These are phyloP conservation scores for Paratinospora sagittata DNA, from an alignment of 164 flowering plant species.

Conservation along the genomic window DNA sequence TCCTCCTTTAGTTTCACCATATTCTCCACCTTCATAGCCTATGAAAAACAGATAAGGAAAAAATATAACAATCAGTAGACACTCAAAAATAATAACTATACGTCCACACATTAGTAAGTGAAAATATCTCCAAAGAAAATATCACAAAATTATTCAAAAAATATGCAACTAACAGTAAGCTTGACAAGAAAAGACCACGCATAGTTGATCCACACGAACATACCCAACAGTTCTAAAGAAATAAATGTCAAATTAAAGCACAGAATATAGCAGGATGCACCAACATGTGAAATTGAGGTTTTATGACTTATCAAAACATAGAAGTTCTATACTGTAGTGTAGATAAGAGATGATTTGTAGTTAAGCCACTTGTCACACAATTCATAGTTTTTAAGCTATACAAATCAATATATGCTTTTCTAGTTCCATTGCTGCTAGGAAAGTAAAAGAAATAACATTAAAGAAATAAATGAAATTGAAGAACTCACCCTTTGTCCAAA, in stretches of 20 bases:
- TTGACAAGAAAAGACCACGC: background rate
- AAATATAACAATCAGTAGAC: background rate
- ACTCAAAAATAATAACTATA: background rate
- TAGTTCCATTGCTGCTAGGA: background rate
- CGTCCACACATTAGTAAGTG: background rate
- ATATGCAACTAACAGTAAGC: background rate
- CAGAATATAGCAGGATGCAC: background rate
- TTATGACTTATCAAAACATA: too few relatives aligned
- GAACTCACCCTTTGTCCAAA: conserved; percentile 87
- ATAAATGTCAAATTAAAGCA: background rate
- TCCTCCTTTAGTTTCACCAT: conserved; percentile 96
- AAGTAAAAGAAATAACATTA: background rate
- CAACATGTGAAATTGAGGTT: too few relatives aligned
- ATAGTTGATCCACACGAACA: background rate
- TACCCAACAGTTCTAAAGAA: background rate
- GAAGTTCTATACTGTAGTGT: too few relatives aligned
- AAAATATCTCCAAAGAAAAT: background rate
- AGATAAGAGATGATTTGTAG: background rate
- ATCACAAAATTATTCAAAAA: background rate
- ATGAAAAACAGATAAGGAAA: background rate
- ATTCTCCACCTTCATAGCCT: conserved; percentile 99
- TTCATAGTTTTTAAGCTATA: background rate
- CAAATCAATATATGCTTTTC: background rate
- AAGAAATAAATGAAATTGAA: conserved; percentile 8
- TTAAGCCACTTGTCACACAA: background rate